Base-by-base conservation (phyloP, 1,139 yeast genomes). In the Kurtzmaniella natalensis region DNA sequence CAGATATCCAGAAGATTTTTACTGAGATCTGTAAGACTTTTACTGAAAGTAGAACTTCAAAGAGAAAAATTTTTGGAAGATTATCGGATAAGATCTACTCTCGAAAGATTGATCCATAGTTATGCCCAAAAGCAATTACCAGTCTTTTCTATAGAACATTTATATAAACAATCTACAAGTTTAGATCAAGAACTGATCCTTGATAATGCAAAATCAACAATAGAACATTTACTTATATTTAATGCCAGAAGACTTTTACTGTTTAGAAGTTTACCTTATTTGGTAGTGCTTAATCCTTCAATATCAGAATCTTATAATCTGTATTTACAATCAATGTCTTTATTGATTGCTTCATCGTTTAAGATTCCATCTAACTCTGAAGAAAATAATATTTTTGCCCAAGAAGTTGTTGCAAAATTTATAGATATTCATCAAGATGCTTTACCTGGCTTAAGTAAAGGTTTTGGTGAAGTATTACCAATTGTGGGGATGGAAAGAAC, bases 211-310 rank as follows among this genome's bases (percentile, higher is more conserved):
- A 48, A 51, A 20, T 59, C 68, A 19, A 75, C 83, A 0, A 53
- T 74, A 3, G 59, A 63, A 20, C 65, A 66, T 30, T 47, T 76
- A 32, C 49, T 73, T 7, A 66, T 70, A 5, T 56, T 67, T 38
- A 59, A 68, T 41, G 78, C 82, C 3, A 69, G 77, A 34, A 59
- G 96, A 40, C 57, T 88, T 14, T 70, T 72, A 27, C 82, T 82
- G 30, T 76, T 89, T 44, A 70, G 94, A 40, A 67, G 72, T 31
- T 62, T 89, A 34, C 95, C 96, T 0, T 89, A 87, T 53, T 71
- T 89, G 45, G 88, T 82, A 32, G 83, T 87, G 31, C 61, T 89
- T 40, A 89, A 89, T 51, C 96, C 96, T n/a, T 76, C 86, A 47
- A 81, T 89, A 35, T 82, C 94, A n/a, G 78, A 77, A 46, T 81